A percentile compares a stretch with the other conserved stretches of the same genome.
phyloP scores from a whole-genome alignment of 345 rosid species.

The Eucalyptus globulus region DNA sequence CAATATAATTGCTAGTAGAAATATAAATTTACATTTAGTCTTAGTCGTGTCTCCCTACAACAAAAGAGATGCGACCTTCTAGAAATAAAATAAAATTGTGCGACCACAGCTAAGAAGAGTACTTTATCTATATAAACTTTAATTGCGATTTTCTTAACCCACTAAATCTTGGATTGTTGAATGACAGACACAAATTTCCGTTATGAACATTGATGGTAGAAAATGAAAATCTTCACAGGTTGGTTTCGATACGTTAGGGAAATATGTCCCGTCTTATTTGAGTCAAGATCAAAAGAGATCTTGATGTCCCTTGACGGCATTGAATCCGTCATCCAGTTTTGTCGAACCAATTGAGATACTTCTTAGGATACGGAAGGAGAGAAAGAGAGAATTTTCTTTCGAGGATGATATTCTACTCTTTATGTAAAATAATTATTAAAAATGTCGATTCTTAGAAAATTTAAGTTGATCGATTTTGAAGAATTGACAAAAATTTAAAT shows the following conservation, averaged over 20 bases:
- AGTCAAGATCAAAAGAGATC: neutral
- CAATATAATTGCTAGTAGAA: neutral
- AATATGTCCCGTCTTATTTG: neutral
- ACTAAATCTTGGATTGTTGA: neutral
- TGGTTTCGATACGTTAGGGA: neutral
- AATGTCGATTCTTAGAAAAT: neutral
- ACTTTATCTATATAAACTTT: neutral
- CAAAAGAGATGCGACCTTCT: neutral
- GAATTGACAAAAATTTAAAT: neutral
- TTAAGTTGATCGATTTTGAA: neutral
- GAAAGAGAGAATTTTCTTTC: neutral
- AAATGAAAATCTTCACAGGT: neutral
- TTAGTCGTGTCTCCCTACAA: neutral
- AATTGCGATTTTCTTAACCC: neutral
- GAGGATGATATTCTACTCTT: neutral
- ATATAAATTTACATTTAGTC: neutral
- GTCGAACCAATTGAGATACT: neutral
- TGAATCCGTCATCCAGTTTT: neutral
- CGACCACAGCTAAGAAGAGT: neutral
- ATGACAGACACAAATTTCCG: neutral
- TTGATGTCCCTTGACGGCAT: neutral
- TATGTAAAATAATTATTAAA: neutral
- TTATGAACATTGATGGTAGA: neutral
- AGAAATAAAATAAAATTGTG: neutral
- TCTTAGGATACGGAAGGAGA: rapidly evolving